These are phyloP conservation scores for Mikania micrantha DNA, from an alignment of 129 eudicot genomes.

Conservation along the genomic window DNA sequence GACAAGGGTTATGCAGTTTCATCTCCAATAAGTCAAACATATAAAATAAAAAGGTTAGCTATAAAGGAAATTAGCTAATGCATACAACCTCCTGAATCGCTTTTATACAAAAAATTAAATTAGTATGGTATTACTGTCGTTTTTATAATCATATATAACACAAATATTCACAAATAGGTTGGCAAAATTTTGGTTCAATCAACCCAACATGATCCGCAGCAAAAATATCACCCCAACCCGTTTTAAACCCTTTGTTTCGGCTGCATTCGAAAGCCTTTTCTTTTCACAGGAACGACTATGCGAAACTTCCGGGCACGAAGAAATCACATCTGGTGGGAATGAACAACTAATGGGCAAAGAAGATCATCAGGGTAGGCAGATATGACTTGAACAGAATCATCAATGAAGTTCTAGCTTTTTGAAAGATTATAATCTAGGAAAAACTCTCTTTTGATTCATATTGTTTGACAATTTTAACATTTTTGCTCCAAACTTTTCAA, in stretches of 20 bases:
- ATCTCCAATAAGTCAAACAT: neutral
- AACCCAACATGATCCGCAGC: neutral
- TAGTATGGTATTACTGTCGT: neutral
- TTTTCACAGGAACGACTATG: slow-evolving; percentile 44
- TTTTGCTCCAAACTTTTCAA: too few species aligned
- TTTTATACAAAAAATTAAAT: neutral
- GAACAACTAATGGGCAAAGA: slow-evolving; percentile 36
- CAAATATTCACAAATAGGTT: neutral
- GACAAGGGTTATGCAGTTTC: neutral
- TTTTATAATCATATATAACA: neutral
- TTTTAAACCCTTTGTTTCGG: neutral
- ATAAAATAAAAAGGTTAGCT: neutral
- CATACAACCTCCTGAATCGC: neutral
- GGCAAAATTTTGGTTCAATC: neutral
- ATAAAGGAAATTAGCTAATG: neutral
- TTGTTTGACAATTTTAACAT: too few species aligned
- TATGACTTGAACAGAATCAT: neutral
- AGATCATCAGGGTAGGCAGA: slow-evolving; percentile 22
- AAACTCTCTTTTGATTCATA: too few species aligned
- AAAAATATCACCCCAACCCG: neutral
- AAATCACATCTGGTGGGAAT: slow-evolving; percentile 34
- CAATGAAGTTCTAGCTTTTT: slow-evolving; percentile 20
- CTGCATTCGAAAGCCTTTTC: neutral
- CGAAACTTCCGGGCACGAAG: slow-evolving; percentile 49
- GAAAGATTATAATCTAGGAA: slow-evolving; percentile 39